Percentiles rank a stretch among this genome's conserved stretches.
phyloP scores from a whole-genome alignment of 2,329 filamentous ascomycete species.

The Aspergillus ruber region DNA sequence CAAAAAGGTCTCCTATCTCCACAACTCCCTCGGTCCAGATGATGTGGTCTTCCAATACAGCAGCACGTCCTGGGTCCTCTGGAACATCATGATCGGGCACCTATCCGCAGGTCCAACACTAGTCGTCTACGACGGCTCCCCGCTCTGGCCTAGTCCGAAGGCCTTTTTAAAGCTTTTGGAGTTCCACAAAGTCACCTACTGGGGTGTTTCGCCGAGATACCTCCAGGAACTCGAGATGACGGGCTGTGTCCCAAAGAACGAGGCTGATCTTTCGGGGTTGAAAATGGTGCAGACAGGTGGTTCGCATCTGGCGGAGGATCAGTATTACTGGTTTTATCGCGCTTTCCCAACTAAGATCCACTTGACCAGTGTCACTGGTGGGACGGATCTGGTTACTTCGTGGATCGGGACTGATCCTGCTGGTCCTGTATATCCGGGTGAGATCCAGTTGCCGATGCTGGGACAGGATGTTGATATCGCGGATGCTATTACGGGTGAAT shows the following conservation, averaged over 20 bases:
- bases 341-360: constrained; percentile 13
- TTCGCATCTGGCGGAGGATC: constrained; percentile 12
- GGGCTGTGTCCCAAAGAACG: constrained; percentile 26
- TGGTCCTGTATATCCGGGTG: constrained; percentile 56
- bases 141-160: constrained; percentile 34
- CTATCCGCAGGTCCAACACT: constrained; percentile 37
- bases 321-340: constrained; percentile 29
- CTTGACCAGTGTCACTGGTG: too few relatives aligned
- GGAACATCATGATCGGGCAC: constrained; percentile 41
- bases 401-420: constrained; percentile 54
- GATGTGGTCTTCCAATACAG: constrained; percentile 43
- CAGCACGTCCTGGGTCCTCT: constrained; percentile 44
- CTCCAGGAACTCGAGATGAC: constrained; percentile 38
- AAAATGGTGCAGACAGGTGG: constrained; percentile 43
- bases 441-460: constrained; percentile 47
- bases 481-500: constrained; percentile 47
- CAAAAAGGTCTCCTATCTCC: constrained; percentile 39
- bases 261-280: constrained; percentile 34
- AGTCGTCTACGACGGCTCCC: constrained; percentile 41
- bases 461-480: constrained; percentile 55
- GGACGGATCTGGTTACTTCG: too few relatives aligned
- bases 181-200: constrained; percentile 19
- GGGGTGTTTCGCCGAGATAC: constrained; percentile 41
- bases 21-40: constrained; percentile 36
- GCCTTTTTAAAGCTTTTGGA: constrained; percentile 18